Evolutionary conservation across 2,329 filamentous ascomycete species (phyloP).

Genomic region (Arthrobotrys sinensis): DNA sequence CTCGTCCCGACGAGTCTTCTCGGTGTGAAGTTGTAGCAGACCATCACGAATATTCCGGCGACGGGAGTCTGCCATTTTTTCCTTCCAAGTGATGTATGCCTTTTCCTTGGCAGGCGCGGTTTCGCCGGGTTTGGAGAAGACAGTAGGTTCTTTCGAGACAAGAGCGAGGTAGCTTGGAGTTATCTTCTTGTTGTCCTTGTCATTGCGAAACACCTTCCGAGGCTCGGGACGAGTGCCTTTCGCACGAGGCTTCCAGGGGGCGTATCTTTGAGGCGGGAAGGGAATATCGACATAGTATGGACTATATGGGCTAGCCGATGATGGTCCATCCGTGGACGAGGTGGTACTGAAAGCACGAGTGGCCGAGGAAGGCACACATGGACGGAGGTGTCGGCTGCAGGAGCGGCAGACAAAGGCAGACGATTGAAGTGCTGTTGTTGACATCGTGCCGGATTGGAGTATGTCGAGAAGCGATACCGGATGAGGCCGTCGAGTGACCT

Average conservation of each 20-base stretch:
- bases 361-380: slow-evolving; percentile 21
- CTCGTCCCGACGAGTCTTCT: slow-evolving; percentile 72
- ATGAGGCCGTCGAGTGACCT: slow-evolving; percentile 27
- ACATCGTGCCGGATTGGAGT: slow-evolving; percentile 16
- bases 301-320: slow-evolving; percentile 46
- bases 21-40: slow-evolving; percentile 77
- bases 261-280: slow-evolving; percentile 55
- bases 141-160: slow-evolving; percentile 64
- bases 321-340: slow-evolving; percentile 27
- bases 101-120: slow-evolving; percentile 44
- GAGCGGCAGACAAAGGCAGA: slow-evolving; percentile 59
- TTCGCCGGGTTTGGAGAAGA: slow-evolving; percentile 67
- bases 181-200: slow-evolving; percentile 35
- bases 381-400: slow-evolving; percentile 53
- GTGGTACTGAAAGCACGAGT: slow-evolving; percentile 46
- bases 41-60: slow-evolving; percentile 81
- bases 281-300: slow-evolving; percentile 58
- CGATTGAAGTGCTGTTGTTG: slow-evolving; percentile 38
- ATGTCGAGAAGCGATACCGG: slow-evolving; percentile 20
- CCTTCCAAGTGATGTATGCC: slow-evolving; percentile 76
- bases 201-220: slow-evolving; percentile 46
- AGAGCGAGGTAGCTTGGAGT: slow-evolving; percentile 47
- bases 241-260: slow-evolving; percentile 42
- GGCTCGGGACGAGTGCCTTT: slow-evolving; percentile 52
- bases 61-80: slow-evolving; percentile 79